Evolutionary conservation across 805 yeast genomes (phyloP).

Genomic region (Candida methanosorbosa): DNA sequence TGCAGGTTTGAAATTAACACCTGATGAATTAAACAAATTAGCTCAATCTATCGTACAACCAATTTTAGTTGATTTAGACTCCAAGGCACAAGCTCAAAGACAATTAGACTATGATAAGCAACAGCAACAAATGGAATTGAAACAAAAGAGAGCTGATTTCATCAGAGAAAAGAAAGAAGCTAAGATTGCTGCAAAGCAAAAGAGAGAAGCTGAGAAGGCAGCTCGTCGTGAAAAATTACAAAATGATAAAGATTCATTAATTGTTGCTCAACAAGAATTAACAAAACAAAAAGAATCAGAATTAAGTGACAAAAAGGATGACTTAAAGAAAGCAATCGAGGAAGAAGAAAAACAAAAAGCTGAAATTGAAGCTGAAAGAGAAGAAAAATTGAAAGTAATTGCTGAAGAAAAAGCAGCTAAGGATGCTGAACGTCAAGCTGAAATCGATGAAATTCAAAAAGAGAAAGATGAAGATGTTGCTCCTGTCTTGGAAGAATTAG

Average conservation of each 20-base stretch:
- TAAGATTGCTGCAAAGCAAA: conserved; percentile 26
- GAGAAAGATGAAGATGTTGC: conserved; percentile 46
- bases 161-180: conserved; percentile 29
- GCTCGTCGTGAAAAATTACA: conserved; percentile 39
- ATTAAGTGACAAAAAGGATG: conserved; percentile 38
- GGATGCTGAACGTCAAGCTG: conserved; percentile 36
- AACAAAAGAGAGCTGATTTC: conserved; percentile 28
- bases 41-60: conserved; percentile 80
- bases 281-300: conserved; percentile 25
- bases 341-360: conserved; percentile 32
- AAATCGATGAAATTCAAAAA: conserved; percentile 36
- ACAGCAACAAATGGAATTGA: conserved; percentile 30
- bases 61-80: conserved; percentile 62
- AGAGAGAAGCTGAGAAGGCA: conserved; percentile 21
- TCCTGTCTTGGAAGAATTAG: conserved; percentile 47
- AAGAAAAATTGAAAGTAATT: conserved; percentile 34
- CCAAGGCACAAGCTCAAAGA: conserved; percentile 65
- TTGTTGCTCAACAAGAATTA: conserved; percentile 36
- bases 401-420: conserved; percentile 34
- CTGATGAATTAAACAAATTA: conserved; percentile 66
- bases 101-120: conserved; percentile 37
- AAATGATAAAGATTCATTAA: conserved; percentile 37
- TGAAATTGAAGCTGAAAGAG: conserved; percentile 30
- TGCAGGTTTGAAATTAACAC: conserved; percentile 76
- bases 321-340: conserved; percentile 27